Evolutionary conservation across 345 rosid species (phyloP), one percentile per base, ranked within the genome.

Genomic region (Salix viminalis): DNA sequence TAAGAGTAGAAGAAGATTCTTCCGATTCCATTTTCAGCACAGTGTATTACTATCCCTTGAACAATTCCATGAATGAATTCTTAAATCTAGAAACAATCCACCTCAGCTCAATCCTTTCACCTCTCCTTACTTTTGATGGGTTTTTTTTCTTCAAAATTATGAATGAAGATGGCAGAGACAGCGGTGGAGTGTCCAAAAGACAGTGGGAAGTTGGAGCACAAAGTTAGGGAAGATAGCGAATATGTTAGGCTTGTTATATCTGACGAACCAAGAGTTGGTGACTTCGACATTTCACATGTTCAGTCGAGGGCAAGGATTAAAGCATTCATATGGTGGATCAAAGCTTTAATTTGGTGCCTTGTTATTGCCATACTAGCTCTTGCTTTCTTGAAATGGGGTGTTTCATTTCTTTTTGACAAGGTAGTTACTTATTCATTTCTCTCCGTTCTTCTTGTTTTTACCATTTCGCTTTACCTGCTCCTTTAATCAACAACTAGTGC

Each of bases 381-480:
- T 67, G 5, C 87, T 76, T 86, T 90, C 52, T 70, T 92, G 30
- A 90, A 91, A 79, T 96, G 98, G 99, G 99, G 93, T 67, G 80
- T 88, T 66, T 97, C 97, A 0, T 92, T 96, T 83, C 86, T 96
- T 26, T 90, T 89, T 21, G 72, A 85, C 85, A 90, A 92, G 94
- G 96, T 96, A 24, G 26, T 24, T 24, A 54, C 9, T 6, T 52
- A 6, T 6, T 60, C 54, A 26, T 69, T 67, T 12, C 36, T 32
- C 52, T 56, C 60, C 11, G 6, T 1, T 4, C 65, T 67, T n/a
- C 1, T 24, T 65, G 28, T 73, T 70, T 65, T 12, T 66, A 69
- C 37, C 56, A 42, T 6, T 13, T 58, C 70, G 14, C 28, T 24
- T 52, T 37, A 11, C 44, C 46, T 12, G 18, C 13, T 18, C 9